Base-by-base conservation (phyloP, 805 yeast genomes). In the Jamesozyma piceae region DNA sequence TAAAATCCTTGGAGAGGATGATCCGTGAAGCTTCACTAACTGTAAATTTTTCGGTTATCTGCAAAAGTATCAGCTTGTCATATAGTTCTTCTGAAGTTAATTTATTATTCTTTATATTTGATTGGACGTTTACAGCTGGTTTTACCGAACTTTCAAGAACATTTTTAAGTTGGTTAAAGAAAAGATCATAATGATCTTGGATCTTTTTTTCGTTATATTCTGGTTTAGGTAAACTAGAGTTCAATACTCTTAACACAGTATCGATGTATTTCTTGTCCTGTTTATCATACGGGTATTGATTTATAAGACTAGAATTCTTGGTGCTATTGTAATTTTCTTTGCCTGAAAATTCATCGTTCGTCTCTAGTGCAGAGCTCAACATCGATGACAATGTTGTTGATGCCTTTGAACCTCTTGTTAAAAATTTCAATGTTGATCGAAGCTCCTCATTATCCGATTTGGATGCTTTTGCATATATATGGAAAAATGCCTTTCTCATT, bases 151-250 rank as follows among this genome's bases (percentile, higher is more conserved):
- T 27, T 22, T 37, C 30, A 2, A 38, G 20, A 2, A 38, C 28
- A 22, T 24, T 24, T 21, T 41, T 38, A 42, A 61, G 40, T 20
- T 56, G 54, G 8, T 52, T 44, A 45, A 57, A 53, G 22, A 57
- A 48, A 6, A 56, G 38, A 32, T 59, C 54, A 40, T 60, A 60
- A 44, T 61, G 64, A 2, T 49, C 47, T 19, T 58, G 53, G 4
- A 58, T 52, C 20, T 47, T 50, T 36, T 42, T 44, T 38, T 48
- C 53, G 28, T 51, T 47, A 3, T 37, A 28, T 6, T 54, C 52
- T 5, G 51, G 52, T 21, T 53, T 52, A 1, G 62, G 62, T 35
- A 61, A 46, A 15, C 55, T 52, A 3, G 57, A 47, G 44, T 61
- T 61, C 30, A 61, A 42, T 4, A 57, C 40, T 22, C 52, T 52